These are phyloP conservation scores for Malus hybrid DNA, from an alignment of 331 rosid genomes.

Conservation along the genomic window DNA sequence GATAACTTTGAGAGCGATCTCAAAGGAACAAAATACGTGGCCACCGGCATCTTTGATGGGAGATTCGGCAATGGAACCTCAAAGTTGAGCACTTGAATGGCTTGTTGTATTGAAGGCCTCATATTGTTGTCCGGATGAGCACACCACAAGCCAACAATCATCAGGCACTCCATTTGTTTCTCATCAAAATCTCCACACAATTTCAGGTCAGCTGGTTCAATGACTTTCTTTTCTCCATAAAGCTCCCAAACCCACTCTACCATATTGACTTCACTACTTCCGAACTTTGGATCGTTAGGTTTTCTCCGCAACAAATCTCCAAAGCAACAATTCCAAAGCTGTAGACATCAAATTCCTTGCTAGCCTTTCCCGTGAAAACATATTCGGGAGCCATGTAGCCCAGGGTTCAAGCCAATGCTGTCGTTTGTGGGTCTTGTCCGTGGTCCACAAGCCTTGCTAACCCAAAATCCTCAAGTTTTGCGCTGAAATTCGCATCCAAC, in stretches of 20 bases:
- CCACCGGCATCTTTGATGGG: neutral
- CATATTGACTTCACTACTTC: too few relatives aligned
- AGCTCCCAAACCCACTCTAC: conserved; percentile 16
- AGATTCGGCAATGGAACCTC: conserved; percentile 12
- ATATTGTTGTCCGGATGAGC: conserved; percentile 3
- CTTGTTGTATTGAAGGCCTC: conserved; percentile 15
- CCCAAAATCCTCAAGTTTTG: conserved; percentile 3
- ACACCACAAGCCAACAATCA: conserved; percentile 10
- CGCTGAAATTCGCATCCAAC: neutral
- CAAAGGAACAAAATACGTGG: conserved; percentile 5
- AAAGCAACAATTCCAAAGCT: conserved; percentile 17
- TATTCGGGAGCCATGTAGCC: conserved; percentile 11
- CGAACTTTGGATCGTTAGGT: neutral
- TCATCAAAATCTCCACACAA: neutral
- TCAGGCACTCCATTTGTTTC: neutral
- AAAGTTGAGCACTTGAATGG: neutral
- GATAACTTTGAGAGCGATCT: neutral
- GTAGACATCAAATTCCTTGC: neutral
- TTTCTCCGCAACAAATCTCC: conserved; percentile 11
- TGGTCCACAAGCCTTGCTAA: neutral
- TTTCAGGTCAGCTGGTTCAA: neutral
- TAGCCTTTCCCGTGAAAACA: neutral
- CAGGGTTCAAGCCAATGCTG: conserved; percentile 6
- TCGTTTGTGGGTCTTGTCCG: conserved; percentile 1
- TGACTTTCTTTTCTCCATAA: conserved; percentile 3